Base-by-base conservation (phyloP, 768 basidiomycete species). In the Chlorophyllum brunneum region DNA sequence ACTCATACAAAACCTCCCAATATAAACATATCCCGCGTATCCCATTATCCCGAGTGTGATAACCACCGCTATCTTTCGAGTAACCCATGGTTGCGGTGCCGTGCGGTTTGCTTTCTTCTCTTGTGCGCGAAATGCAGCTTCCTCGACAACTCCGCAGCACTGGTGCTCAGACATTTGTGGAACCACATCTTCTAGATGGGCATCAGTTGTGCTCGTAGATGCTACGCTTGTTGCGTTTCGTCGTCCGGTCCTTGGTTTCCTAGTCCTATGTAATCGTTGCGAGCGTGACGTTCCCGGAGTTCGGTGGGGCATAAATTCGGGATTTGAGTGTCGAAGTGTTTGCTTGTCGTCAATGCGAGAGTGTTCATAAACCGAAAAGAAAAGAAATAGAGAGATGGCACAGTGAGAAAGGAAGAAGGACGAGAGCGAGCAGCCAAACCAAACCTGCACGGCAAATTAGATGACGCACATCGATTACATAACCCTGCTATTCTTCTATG, bases 1-100 rank as follows among this genome's bases (percentile, higher is more conserved):
- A 15, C 83, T 80, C 31, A 82, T 71, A 61, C 85, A 87, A 5
- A 93, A 74, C 48, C 83, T 68, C 0, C 76, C 88, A 22, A 89
- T 76, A 62, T 92, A 92, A 2, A 93, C 92, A 64, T 95, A 95
- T 22, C 67, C 72, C 3, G 83, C 63, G 66, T 92, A 93, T 1
- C 68, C 82, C 54, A 83, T 76, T 52, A 93, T 71, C 0, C 72
- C 85, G 18, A 79, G 13, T 0, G 82, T 77, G 2, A 93, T 45
- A 3, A 68, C 74, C 23, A 92, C 73, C 60, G 83, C 72, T 30
- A 88, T 59, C 71, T 93, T 93, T 65, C 77, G 80, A 22, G 79
- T 73, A 44, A 87, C 68, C 88, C 88, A 92, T 49, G 88, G 85
- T 54, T 87, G 87, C 0, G 81, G 78, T 54, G 70, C 78, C 5